phyloP scores from a whole-genome alignment of 1,284 basidiomycete genomes.

The Pholiota adiposa region DNA sequence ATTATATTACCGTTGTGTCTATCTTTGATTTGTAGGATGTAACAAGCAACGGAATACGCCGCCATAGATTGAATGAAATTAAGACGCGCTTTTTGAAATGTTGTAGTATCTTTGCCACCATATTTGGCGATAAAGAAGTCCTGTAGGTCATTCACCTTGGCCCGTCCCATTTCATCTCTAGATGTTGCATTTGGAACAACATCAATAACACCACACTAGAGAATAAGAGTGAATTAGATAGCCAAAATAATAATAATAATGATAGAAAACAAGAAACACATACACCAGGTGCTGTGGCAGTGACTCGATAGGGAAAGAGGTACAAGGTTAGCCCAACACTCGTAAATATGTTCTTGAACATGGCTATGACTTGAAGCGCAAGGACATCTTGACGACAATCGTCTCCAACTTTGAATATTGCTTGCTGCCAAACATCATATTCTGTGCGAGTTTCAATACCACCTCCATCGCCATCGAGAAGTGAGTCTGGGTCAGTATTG shows the following conservation, averaged over 20 bases:
- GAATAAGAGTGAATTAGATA: conserved; percentile 4
- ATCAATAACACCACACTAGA: conserved; percentile 97
- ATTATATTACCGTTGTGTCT: conserved; percentile 99
- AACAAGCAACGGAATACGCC: conserved; percentile 98
- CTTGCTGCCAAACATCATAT: conserved; percentile 96
- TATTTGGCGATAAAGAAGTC: conserved; percentile 97
- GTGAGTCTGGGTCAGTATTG: conserved; percentile 66
- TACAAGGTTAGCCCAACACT: conserved; percentile 90
- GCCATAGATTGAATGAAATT: conserved; percentile 99
- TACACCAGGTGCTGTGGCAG: conserved; percentile 95
- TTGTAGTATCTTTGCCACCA: conserved; percentile 85
- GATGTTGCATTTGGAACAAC: conserved; percentile 99
- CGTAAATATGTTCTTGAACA: conserved; percentile 99
- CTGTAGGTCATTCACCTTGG: conserved; percentile 95
- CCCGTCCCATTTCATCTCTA: conserved; percentile 98
- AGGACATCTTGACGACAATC: conserved; percentile 98
- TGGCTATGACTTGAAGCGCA: conserved; percentile 96
- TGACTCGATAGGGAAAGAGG: conserved; percentile 96
- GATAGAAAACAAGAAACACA: conserved; percentile 36
- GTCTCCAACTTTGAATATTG: conserved; percentile 99
- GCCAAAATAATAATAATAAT: conserved; percentile 7
- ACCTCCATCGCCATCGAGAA: conserved; percentile 66
- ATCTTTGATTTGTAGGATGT: conserved; percentile 97
- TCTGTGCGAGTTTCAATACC: conserved; percentile 62
- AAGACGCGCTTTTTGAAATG: conserved; percentile 92